Conservation (phyloP, 352 stramenopile species). For the Globisporangium nagaii region DNA sequence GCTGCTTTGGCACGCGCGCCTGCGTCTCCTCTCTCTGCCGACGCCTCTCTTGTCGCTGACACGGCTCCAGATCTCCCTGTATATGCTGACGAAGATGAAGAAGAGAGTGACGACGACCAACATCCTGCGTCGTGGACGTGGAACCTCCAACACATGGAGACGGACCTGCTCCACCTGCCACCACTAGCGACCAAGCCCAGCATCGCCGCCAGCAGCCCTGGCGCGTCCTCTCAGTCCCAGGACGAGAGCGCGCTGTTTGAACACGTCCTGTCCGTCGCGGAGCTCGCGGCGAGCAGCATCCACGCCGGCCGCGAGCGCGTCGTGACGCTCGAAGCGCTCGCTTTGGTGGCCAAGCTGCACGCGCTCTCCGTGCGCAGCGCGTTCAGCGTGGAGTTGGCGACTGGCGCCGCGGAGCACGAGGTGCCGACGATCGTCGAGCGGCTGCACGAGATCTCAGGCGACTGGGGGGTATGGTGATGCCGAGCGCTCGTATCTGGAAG, state of each 20-base stretch:
- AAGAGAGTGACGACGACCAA: neutral
- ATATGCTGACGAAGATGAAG: neutral
- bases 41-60: too few relatives aligned
- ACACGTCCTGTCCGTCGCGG: constrained; percentile 8
- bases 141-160: constrained; percentile 5
- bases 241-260: neutral
- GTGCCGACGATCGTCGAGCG: constrained; percentile 1
- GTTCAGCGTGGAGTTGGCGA: constrained; percentile 13
- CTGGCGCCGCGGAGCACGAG: neutral
- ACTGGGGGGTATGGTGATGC: constrained; percentile 3
- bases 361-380: constrained; percentile 20
- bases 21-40: neutral
- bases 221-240: neutral
- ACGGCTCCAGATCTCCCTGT: too few relatives aligned
- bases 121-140: constrained; percentile 2
- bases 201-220: neutral
- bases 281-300: constrained; percentile 1
- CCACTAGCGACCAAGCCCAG: neutral
- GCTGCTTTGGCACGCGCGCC: neutral
- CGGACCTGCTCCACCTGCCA: neutral
- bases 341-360: constrained; percentile 33
- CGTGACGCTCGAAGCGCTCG: constrained; percentile 26
- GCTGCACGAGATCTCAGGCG: neutral
- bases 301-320: constrained; percentile 6
- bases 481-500: neutral